A percentile compares a stretch with the other conserved stretches of the same genome.
These are phyloP conservation scores for Aspergillus diversus DNA, from an alignment of 495 filamentous ascomycete species.

Conservation along the genomic window DNA sequence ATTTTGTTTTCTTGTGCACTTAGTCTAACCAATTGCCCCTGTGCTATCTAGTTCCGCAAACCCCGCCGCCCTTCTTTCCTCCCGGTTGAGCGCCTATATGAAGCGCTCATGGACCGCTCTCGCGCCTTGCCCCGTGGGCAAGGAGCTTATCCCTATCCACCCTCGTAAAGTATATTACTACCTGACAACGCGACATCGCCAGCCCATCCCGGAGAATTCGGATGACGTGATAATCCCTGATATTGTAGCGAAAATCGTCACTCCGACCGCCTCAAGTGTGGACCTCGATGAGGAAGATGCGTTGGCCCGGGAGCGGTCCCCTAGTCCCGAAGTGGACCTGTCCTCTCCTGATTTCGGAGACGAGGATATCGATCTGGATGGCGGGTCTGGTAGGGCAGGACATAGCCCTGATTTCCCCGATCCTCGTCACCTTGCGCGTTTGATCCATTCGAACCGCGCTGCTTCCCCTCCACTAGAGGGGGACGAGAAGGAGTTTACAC, in stretches of 20 bases:
- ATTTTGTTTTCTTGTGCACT: background rate
- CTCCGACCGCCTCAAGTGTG: conserved; percentile 82
- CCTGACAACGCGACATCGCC: conserved; percentile 80
- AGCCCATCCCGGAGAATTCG: conserved; percentile 77
- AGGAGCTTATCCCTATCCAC: conserved; percentile 89
- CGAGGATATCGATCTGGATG: conserved; percentile 57
- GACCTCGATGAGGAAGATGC: conserved; percentile 70
- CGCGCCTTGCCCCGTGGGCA: conserved; percentile 84
- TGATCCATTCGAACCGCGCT: conserved; percentile 68
- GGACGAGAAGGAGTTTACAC: conserved; percentile 95
- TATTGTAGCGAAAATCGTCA: conserved; percentile 61
- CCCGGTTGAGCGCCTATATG: conserved; percentile 84
- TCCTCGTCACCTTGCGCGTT: conserved; percentile 40
- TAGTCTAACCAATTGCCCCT: conserved; percentile 35
- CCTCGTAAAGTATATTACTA: conserved; percentile 96
- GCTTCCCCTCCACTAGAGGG: conserved; percentile 88
- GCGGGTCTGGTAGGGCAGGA: conserved; percentile 53
- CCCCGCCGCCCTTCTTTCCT: conserved; percentile 91
- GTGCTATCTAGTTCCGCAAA: conserved; percentile 83
- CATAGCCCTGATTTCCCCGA: conserved; percentile 59
- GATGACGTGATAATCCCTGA: conserved; percentile 51
- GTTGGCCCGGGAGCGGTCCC: conserved; percentile 71
- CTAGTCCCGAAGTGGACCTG: conserved; percentile 91
- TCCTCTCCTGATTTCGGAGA: conserved; percentile 86
- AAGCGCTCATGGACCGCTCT: conserved; percentile 84